These are phyloP conservation scores for Haplosporangium sp. DNA, from an alignment of 371 early-diverging fungal species.

Conservation along the genomic window DNA sequence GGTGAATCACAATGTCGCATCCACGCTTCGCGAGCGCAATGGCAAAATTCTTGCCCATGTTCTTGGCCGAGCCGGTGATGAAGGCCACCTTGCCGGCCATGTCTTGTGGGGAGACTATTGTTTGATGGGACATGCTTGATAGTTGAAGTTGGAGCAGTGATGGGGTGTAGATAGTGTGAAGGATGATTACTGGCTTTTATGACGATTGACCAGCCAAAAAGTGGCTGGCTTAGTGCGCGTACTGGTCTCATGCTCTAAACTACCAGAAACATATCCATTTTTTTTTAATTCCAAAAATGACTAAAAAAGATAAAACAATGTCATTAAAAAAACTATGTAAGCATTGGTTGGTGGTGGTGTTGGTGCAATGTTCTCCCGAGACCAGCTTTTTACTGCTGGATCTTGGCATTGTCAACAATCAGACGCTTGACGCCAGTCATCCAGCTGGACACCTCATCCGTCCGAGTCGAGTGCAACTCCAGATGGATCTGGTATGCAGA, in stretches of 20 bases:
- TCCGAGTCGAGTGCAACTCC: conserved; percentile 64
- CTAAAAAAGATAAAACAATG: not conserved
- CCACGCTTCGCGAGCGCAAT: conserved; percentile 61
- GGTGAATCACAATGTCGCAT: conserved; percentile 65
- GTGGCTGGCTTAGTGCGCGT: no score
- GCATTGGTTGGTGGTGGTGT: no score
- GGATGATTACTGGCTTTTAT: no score
- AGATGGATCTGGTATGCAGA: conserved; percentile 61
- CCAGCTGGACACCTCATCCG: conserved; percentile 66
- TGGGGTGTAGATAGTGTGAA: no score
- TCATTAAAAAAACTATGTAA: not conserved
- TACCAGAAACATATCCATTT: no score
- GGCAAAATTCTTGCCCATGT: conserved; percentile 63
- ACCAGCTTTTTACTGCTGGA: conserved; percentile 19
- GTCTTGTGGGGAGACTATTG: conserved; percentile 16
- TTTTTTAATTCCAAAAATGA: not conserved
- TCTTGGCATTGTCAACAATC: conserved; percentile 54
- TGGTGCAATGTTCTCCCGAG: no score
- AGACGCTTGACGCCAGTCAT: conserved; percentile 73
- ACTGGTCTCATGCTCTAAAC: not conserved
- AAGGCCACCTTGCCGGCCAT: conserved; percentile 54
- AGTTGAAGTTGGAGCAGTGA: not conserved
- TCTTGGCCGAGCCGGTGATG: conserved; percentile 53
- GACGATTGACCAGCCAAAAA: no score
- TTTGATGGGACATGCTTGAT: not conserved